Evolutionary conservation across 441 rosid species (phyloP).

Genomic region (Euphorbia schlechtendalii): DNA sequence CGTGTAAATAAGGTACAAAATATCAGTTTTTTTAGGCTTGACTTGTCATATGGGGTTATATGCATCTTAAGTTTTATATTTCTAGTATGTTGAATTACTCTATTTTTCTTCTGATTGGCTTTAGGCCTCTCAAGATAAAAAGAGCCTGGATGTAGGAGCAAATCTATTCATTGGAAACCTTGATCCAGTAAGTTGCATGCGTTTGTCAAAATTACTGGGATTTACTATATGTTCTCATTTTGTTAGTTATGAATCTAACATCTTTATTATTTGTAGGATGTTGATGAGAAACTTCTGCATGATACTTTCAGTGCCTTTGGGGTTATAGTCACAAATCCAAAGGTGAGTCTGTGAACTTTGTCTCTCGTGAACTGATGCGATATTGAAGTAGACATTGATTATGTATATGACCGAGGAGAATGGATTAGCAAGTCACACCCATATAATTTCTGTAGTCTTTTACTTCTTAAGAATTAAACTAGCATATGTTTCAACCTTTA

Average conservation of each 20-base stretch:
- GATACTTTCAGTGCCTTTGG: slow-evolving; percentile 99
- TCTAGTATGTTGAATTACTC: neutral
- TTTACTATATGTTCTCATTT: no score
- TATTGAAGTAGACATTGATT: neutral
- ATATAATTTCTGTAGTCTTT: no score
- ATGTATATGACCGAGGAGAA: neutral
- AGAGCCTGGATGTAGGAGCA: slow-evolving; percentile 95
- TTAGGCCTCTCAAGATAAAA: no score
- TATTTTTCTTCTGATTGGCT: slow-evolving; percentile 16
- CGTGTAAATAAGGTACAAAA: slow-evolving; percentile 83
- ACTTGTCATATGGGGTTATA: neutral
- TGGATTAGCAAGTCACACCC: neutral
- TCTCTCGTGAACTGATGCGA: neutral
- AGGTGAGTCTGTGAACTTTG: slow-evolving; percentile 36
- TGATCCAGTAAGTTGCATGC: slow-evolving; percentile 78
- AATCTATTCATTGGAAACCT: slow-evolving; percentile 96
- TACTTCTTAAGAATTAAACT: no score
- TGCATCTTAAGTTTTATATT: no score
- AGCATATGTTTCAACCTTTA: neutral
- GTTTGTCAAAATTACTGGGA: no score
- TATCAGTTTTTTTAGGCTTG: neutral
- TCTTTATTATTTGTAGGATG: slow-evolving; percentile 52
- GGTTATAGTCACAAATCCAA: slow-evolving; percentile 85
- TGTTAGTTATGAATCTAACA: slow-evolving; percentile 16
- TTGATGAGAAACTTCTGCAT: slow-evolving; percentile 85